Base-by-base conservation (phyloP, 768 basidiomycete species). In the Russula dissimulans region DNA sequence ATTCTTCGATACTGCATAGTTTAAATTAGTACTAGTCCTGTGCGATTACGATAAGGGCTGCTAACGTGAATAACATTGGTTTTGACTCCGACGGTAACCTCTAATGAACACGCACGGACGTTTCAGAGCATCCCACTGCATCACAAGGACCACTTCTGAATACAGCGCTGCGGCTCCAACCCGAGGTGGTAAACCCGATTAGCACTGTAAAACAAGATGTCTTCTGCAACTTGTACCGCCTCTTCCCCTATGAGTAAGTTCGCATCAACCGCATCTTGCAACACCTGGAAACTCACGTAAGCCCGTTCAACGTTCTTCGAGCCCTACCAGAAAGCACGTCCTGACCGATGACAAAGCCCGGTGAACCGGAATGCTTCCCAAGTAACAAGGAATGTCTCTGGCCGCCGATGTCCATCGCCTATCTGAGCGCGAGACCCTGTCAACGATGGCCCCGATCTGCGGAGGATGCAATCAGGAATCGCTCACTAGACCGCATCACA, bases 401-500 rank as follows among this genome's bases (percentile, higher is more conserved):
- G 39, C 39, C 39, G 14, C 39, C 39, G 14, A 41, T 14, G 39
- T 14, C 39, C 39, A 12, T 41, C 39, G 14, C 39, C 39, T 41
- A 4, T 15, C 4, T 41, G 11, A 14, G 39, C 39, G 39, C 14
- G 11, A 14, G 4, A 12, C 36, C 7, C 12, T 4, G 4, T 41
- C 39, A 41, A 14, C 12, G 39, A 4, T n/a, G n/a, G n/a, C 39
- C 10, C 39, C 39, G 14, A 10, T 41, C 39, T 15, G 39, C 10
- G 14, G 39, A 41, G 39, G 39, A 41, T 12, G 9, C 12, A 11
- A 14, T 15, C 2, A 15, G 10, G 14, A 12, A 71, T 26, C 22
- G 22, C 81, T 64, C 65, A 88, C 88, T 89, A 4, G 87, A 89
- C 86, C 86, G 91, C 74, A 91, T 68, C 31, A 91, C 81, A 68